Base-by-base conservation (phyloP, 768 basidiomycete genomes). In the Tricholoma hemisulphureum region DNA sequence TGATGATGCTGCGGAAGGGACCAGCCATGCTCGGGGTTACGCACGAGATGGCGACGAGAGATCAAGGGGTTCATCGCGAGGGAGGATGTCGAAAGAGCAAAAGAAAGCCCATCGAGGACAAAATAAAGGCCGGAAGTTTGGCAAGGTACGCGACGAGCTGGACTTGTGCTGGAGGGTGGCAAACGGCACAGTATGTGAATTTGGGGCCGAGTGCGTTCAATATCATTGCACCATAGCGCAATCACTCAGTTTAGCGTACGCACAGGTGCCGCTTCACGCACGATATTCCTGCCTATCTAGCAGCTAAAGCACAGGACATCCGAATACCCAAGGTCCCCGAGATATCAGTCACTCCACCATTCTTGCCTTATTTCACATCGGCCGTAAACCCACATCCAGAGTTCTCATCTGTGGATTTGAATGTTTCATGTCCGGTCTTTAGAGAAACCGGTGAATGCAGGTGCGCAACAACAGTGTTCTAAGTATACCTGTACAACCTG, bases 141-240 rank as follows among this genome's bases (percentile, higher is more conserved):
- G 80, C 16, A 88, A 88, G 67, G 78, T 90, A 16, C 79, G 83
- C 53, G 95, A 95, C 65, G 89, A 90, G 43, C 72, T 93, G 2
- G 87, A 93, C 31, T 74, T 98, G 24, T 98, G 95, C 73, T 89
- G 87, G 83, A 82, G 80, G 52, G 73, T 93, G 52, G 94, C 92
- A 2, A 83, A 78, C 52, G 90, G 88, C 0, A 74, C 77, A 31
- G 64, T 75, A 7, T 97, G 95, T 66, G 86, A 89, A 60, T 84
- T 84, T 62, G 90, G 89, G 18, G 72, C 77, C 53, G 78, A 85
- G 85, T 88, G 61, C 63, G 84, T 80, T 2, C 28, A 52, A 13
- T 7, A 8, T 11, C 21, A 6, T 13, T 50, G n/a, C n/a, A n/a
- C n/a, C n/a, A n/a, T n/a, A 53, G 50, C 18, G 16, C 6, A 11